phyloP scores from a whole-genome alignment of 2,329 filamentous ascomycete genomes.

The Ceratocystis diversiconidia region DNA sequence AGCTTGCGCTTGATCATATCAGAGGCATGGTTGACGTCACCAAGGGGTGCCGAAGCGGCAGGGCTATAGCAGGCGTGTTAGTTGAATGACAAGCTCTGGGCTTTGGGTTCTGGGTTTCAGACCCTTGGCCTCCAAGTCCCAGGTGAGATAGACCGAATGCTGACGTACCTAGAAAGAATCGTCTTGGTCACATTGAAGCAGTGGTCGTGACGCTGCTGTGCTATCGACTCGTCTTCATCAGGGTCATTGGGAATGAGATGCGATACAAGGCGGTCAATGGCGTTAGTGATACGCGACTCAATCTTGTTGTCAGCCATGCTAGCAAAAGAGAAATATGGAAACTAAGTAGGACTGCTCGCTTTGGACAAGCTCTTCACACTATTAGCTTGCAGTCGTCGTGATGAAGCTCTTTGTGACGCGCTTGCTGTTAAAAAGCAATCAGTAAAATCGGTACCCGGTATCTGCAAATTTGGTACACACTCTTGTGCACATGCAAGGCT shows the following conservation, averaged over 20 bases:
- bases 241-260: slow-evolving; percentile 55
- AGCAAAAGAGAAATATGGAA: slow-evolving; percentile 22
- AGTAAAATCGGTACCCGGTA: background rate
- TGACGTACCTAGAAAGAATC: slow-evolving; percentile 37
- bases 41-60: slow-evolving; percentile 31
- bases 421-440: background rate
- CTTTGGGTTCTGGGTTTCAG: background rate
- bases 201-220: slow-evolving; percentile 55
- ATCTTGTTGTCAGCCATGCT: slow-evolving; percentile 35
- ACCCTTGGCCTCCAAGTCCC: background rate
- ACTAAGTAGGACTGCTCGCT: background rate
- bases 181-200: slow-evolving; percentile 38
- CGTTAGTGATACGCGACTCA: slow-evolving; percentile 56
- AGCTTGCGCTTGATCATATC: slow-evolving; percentile 85
- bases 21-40: slow-evolving; percentile 76
- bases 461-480: background rate
- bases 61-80: slow-evolving; percentile 10
- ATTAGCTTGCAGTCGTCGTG: background rate
- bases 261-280: slow-evolving; percentile 64
- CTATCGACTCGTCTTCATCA: slow-evolving; percentile 50
- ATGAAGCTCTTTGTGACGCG: background rate
- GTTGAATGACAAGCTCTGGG: background rate
- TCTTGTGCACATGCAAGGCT: slow-evolving; percentile 8
- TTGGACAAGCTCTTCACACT: background rate
- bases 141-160: too few species aligned